These are phyloP conservation scores for Mycena metata DNA, from an alignment of 768 basidiomycete species.

Conservation along the genomic window DNA sequence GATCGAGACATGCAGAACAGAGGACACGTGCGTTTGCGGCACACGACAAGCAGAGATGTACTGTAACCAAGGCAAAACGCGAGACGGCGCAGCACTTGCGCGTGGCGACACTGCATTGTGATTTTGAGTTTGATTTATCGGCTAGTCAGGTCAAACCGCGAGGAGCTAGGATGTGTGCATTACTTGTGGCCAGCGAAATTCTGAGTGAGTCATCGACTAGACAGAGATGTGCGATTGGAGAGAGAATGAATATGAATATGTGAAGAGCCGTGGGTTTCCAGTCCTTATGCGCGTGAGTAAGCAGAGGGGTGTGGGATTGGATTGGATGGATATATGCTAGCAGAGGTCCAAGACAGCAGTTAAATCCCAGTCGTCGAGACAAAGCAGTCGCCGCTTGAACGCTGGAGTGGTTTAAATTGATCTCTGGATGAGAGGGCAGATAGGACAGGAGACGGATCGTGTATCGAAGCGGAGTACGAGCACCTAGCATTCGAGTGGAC, in stretches of 20 bases:
- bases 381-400: constrained; percentile 3
- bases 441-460: constrained; percentile 6
- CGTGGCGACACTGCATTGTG: neutral
- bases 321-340: constrained; percentile 4
- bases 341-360: constrained; percentile 4
- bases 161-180: neutral
- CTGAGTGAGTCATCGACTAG: constrained; percentile 1
- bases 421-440: constrained; percentile 3
- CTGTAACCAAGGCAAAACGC: neutral
- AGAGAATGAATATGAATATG: constrained; percentile 6
- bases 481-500: constrained; percentile 2
- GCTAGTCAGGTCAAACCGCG: too few species aligned
- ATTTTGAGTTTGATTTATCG: too few species aligned
- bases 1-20: neutral
- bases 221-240: constrained; percentile 1
- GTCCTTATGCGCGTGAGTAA: neutral
- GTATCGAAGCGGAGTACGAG: constrained; percentile 1
- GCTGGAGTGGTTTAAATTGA: constrained; percentile 6
- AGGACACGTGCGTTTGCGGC: too few species aligned
- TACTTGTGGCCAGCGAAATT: too few species aligned
- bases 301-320: neutral
- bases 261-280: constrained; percentile 6
- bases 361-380: constrained; percentile 3
- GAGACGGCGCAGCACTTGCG: neutral
- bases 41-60: too few species aligned